Percentiles rank a stretch among this genome's conserved stretches.
These are phyloP conservation scores for Nephelium lappaceum DNA, from an alignment of 345 rosid species.

Conservation along the genomic window DNA sequence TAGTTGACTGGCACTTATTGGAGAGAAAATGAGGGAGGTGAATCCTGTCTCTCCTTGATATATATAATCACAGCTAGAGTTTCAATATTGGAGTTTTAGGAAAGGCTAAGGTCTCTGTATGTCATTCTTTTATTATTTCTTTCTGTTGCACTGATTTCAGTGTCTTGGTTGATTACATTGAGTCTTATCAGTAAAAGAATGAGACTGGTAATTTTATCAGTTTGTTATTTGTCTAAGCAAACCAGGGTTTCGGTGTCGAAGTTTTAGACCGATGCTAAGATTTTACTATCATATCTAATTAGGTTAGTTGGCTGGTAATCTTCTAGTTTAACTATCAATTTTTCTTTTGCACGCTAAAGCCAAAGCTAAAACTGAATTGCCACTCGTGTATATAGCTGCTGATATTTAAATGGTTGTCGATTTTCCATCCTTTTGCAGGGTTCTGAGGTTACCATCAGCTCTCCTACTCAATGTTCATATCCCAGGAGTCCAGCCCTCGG, in stretches of 20 bases:
- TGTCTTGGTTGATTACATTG: no score
- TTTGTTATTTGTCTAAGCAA: neutral
- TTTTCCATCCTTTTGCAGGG: slow-evolving; percentile 45
- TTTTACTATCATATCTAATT: neutral
- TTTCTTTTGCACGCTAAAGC: slow-evolving; percentile 2
- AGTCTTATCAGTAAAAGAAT: neutral
- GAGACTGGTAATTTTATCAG: neutral
- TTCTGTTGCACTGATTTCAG: neutral
- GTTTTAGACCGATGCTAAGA: neutral
- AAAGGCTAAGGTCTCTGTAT: no score
- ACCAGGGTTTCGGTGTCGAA: neutral
- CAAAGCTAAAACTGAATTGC: neutral
- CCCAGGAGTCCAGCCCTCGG: slow-evolving; percentile 70
- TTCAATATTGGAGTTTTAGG: neutral
- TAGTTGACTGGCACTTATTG: neutral
- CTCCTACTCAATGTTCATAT: slow-evolving; percentile 59
- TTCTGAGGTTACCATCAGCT: slow-evolving; percentile 51
- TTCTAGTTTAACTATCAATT: neutral
- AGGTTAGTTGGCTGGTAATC: neutral
- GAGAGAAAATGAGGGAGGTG: neutral
- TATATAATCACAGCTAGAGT: no score
- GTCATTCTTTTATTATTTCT: neutral
- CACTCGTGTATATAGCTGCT: neutral
- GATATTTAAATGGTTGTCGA: neutral
- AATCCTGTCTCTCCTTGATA: neutral